Conservation (phyloP, 139 green algal genomes). For the Raphidocelis subcapitata region DNA sequence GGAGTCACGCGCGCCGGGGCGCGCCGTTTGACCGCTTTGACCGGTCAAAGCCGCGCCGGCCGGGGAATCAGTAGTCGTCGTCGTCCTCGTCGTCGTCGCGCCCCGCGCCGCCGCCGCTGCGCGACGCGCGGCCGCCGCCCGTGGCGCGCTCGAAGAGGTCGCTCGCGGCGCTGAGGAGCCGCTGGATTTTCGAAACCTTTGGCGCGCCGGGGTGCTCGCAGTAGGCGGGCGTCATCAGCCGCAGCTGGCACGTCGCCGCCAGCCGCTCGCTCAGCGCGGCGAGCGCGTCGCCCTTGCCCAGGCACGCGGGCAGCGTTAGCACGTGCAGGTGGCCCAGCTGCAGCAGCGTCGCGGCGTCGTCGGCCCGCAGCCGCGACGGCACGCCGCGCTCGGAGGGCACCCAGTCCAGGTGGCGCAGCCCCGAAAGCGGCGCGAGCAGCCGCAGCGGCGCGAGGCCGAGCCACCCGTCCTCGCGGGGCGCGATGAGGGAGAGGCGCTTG, state of each 20-base stretch:
- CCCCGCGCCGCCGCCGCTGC: too few relatives aligned
- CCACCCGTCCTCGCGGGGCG: constrained; percentile 13
- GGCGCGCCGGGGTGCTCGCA: constrained; percentile 13
- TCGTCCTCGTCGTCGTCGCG: too few relatives aligned
- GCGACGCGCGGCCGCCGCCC: too few relatives aligned
- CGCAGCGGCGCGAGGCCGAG: constrained; percentile 19
- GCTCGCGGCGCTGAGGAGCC: constrained; percentile 15
- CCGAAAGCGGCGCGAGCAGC: constrained; percentile 10
- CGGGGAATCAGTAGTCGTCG: too few relatives aligned
- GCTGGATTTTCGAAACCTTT: background rate
- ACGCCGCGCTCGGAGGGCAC: constrained; percentile 11
- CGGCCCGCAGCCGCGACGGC: background rate
- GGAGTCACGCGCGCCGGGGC: too few relatives aligned
- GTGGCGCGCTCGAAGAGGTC: constrained; percentile 1
- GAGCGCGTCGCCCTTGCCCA: constrained; percentile 15
- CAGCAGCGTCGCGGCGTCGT: constrained; percentile 10
- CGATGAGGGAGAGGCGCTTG: constrained; percentile 17
- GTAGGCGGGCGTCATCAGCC: constrained; percentile 22
- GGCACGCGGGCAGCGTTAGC: constrained; percentile 6
- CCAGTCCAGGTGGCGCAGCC: constrained; percentile 27
- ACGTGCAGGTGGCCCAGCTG: constrained; percentile 9
- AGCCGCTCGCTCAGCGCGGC: constrained; percentile 16
- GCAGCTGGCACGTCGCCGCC: background rate
- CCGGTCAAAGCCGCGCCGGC: too few relatives aligned
- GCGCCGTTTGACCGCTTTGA: too few relatives aligned